Evolutionary conservation across 1,284 basidiomycete genomes (phyloP).

Genomic region (Moesziomyces parantarcticus): DNA sequence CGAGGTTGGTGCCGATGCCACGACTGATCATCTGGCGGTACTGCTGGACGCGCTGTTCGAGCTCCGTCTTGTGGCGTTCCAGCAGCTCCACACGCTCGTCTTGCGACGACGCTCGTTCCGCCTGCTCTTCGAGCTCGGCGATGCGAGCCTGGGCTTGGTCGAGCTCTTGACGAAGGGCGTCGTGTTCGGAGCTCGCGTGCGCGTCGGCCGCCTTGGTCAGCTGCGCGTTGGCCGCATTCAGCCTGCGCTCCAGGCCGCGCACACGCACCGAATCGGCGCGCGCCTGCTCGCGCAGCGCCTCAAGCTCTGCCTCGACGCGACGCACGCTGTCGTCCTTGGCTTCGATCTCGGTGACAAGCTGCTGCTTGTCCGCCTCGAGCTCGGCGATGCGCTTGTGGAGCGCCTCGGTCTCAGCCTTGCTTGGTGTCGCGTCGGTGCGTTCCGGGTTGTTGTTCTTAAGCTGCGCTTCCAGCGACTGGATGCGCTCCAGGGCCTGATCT

Average conservation of each 20-base stretch:
- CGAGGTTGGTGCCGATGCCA: conserved; percentile 38
- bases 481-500: conserved; percentile 36
- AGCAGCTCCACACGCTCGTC: conserved; percentile 33
- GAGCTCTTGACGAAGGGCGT: conserved; percentile 17
- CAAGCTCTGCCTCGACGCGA: conserved; percentile 5
- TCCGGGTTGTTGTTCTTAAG: conserved; percentile 3
- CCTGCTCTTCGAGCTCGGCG: conserved; percentile 18
- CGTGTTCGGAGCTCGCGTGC: conserved; percentile 6
- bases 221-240: conserved; percentile 26
- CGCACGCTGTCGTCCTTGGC: too few species aligned
- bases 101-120: conserved; percentile 7
- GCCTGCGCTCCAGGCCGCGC: conserved; percentile 27
- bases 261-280: conserved; percentile 25
- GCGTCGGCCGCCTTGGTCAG: conserved; percentile 10
- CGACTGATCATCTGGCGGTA: conserved; percentile 50
- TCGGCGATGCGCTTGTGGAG: conserved; percentile 15
- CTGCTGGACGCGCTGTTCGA: conserved; percentile 40
- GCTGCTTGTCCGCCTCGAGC: conserved; percentile 19
- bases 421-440: not conserved
- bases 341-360: too few species aligned
- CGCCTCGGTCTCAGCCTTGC: not conserved
- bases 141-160: conserved; percentile 21
- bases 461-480: conserved; percentile 16
- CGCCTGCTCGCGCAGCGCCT: conserved; percentile 22
- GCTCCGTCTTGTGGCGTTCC: conserved; percentile 35